Evolutionary conservation across 257 asterid species (phyloP), one percentile per base, ranked within the genome.

Genomic region (Coffea canephora): DNA sequence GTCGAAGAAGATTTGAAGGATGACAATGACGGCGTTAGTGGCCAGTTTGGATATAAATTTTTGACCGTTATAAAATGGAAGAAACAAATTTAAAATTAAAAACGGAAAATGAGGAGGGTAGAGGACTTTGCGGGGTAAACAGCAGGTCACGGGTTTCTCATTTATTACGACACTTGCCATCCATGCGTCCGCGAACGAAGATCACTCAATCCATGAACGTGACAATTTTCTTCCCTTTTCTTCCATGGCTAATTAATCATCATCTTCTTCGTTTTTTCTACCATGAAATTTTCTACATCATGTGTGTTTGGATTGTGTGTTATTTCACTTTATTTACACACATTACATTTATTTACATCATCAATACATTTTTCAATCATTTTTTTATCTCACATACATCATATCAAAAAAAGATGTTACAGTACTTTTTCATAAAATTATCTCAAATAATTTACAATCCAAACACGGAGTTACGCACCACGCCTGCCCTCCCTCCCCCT

Each of bases 21-120:
- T 74, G 82, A 71, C 18, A 75, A 59, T 80, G 85, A 88, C 87
- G 89, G 86, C 80, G 87, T 87, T 70, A 82, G 66, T 65, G 19
- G 36, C 41, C 77, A 69, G 86, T 83, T 83, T 74, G 82, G 61
- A 27, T 5, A 19, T 10, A 45, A 68, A 71, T 62, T 81, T 80
- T 68, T 78, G 88, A 84, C 89, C 84, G 90, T 88, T 90, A 52
- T 82, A 59, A 70, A 83, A 81, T 74, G 54, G 62, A 71, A 4
- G 36, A 65, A 41, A 74, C 64, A 61, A 62, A 62, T 69, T 19
- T 49, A 39, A 73, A 39, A 4, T 39, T 39, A 39, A 39, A 39
- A 39, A 39, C 21, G 13, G n/a, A 73, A 65, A 50, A 27, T 46
- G 80, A 46, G 79, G 61, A 62, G 62, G 46, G 12, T 6, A 34